Evolutionary conservation across 2,329 filamentous ascomycete species (phyloP).

Genomic region (Aspergillus puulaauensis): DNA sequence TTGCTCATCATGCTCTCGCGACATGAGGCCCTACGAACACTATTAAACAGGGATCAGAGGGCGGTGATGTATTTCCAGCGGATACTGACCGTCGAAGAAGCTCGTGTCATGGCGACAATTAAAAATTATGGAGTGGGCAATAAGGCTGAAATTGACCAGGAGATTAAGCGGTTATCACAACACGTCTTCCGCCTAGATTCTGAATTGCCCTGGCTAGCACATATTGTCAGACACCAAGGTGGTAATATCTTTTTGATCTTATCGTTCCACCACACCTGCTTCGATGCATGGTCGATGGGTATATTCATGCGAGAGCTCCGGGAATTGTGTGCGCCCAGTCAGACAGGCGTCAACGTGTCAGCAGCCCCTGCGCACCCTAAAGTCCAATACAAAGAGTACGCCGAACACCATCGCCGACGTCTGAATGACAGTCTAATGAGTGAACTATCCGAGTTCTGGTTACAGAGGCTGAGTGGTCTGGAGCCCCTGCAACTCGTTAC

Average conservation of each 20-base stretch:
- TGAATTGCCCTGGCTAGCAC: neutral
- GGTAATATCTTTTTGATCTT: neutral
- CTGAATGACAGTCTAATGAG: neutral
- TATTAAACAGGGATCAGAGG: neutral
- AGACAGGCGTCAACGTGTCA: neutral
- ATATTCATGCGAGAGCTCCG: neutral
- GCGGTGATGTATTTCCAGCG: neutral
- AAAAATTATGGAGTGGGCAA: too few species aligned
- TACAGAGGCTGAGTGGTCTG: neutral
- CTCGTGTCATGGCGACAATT: neutral
- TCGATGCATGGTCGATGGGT: neutral
- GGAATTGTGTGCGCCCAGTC: neutral
- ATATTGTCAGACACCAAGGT: too few species aligned
- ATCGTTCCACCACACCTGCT: neutral
- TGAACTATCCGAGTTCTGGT: neutral
- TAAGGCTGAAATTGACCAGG: neutral
- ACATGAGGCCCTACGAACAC: neutral
- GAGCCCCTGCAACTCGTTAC: neutral
- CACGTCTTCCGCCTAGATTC: neutral
- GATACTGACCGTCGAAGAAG: neutral
- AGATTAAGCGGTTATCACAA: neutral
- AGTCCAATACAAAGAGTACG: neutral
- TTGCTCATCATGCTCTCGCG: neutral
- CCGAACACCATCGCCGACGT: neutral
- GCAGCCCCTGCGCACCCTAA: too few species aligned